Evolutionary conservation across 2,329 filamentous ascomycete species (phyloP), one percentile per base, ranked within the genome.

Genomic region (Chaetomium globosum): DNA sequence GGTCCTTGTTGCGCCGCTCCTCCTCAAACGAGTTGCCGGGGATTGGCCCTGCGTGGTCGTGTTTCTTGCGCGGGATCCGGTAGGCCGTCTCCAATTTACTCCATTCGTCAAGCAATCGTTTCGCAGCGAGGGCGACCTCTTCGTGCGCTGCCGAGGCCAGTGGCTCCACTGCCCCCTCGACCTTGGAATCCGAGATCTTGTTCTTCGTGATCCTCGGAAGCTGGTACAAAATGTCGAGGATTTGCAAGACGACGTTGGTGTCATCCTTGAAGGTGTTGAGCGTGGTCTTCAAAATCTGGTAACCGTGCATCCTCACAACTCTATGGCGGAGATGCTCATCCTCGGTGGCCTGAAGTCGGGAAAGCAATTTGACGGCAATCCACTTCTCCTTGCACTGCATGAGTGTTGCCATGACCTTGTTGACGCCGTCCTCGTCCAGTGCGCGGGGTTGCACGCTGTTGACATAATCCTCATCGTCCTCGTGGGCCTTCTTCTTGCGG

Each of bases 341-440:
- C 57, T 94, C 86, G 74, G 90, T 93, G 49, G 86, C 85, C 77
- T 97, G 92, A 68, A 99, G 93, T 60, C 95, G 93, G 71, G 89
- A 86, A 66, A 99, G 85, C 64, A 99, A 82, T 79, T 98, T 98
- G 78, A 97, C 93, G 2, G 92, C 93, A 77, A 99, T 97, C 95
- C 95, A 99, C 78, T 97, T 97, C 82, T 99, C 95, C 78, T 97
- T 96, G 83, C 92, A 97, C 77, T 97, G 94, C 87, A 97, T 93
- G 65, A 99, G 86, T 0, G 93, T 90, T 28, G 94, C 93, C 92
- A 97, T 97, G 77, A 97, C 92, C 79, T 96, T 96, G 73, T 90
- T 92, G 67, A 96, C 92, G 68, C 90, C 92, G 65, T 89, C 87
- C 73, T 95, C 91, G 70, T 92, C 88, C 66, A 97, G 84, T 56